Percentiles rank a stretch among this genome's conserved stretches.
These are phyloP conservation scores for Setaria viridis DNA, from an alignment of 202 grass and related monocot species.

Conservation along the genomic window DNA sequence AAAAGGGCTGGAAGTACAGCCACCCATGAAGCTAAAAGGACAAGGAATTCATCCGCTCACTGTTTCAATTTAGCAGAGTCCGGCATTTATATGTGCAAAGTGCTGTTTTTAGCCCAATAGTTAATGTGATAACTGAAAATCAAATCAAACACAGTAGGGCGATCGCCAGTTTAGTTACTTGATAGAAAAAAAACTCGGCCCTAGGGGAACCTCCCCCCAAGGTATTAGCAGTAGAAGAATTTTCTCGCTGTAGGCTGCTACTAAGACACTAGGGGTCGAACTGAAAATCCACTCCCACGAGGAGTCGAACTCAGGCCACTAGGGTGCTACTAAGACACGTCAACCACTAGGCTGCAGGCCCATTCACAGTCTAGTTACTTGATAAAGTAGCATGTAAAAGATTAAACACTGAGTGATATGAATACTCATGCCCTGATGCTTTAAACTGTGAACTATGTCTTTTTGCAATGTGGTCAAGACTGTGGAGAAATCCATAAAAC, in stretches of 20 bases:
- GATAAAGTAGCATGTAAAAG: constrained; percentile 29
- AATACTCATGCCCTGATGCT: background rate
- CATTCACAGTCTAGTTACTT: background rate
- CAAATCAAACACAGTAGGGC: constrained; percentile 10
- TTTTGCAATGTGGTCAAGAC: no score
- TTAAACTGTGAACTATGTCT: background rate
- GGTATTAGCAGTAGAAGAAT: no score
- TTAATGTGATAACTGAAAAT: background rate
- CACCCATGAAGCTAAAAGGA: background rate
- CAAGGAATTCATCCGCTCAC: background rate
- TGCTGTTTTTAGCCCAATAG: constrained; percentile 16
- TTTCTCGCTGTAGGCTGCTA: no score
- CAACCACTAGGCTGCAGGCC: no score
- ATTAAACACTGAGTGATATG: background rate
- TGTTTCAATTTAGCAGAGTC: constrained; percentile 15
- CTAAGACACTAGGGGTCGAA: no score
- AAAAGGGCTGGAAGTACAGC: background rate
- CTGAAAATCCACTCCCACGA: no score
- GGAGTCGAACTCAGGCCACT: no score
- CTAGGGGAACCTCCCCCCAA: no score
- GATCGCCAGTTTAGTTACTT: background rate
- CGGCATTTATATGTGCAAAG: background rate
- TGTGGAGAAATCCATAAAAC: no score
- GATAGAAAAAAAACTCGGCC: background rate
- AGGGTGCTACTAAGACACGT: no score